Evolutionary conservation across 2,329 filamentous ascomycete species (phyloP), one percentile per base, ranked within the genome.

Genomic region (Whalleya microplaca): DNA sequence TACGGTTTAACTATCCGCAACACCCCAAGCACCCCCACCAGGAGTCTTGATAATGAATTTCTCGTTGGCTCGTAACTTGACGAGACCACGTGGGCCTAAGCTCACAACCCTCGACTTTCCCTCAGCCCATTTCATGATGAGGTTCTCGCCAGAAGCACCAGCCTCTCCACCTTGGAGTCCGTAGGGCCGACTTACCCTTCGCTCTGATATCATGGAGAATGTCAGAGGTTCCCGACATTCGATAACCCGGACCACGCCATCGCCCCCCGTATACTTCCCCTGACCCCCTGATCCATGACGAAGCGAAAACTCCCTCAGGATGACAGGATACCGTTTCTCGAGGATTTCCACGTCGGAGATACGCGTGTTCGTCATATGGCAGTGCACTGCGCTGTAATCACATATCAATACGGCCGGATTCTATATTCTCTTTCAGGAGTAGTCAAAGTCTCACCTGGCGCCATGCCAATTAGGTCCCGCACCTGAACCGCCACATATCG

Each of bases 331-430:
- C 18, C 88, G 76, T 21, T 85, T 78, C 72, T 91, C 88, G 59
- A 90, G 86, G 18, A 89, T 81, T 68, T 91, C 88, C 0, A 84
- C 79, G 66, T 91, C 88, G 0, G 88, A 90, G 66, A 90, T 90
- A 5, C 87, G 81, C 2, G 87, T 91, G 64, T 91, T 91, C 2
- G 88, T 91, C 86, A 90, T 90, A 69, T 91, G 87, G 1, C 84
- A 87, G 66, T 91, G 87, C 8, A 89, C 85, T n/a, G 85, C 87
- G 21, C 75, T 82, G 41, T 43, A 1, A 46, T 19, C 27, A 52
- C 37, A 52, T 2, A 18, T n/a, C 21, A 29, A 14, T 19, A 29
- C 8, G 2, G 8, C 10, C 21, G 18, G 16, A 12, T 20, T 41
- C 18, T 27, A 27, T 27, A n/a, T 27, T 27, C 41, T 20, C n/a